Base-by-base conservation (phyloP, 129 eudicot genomes). In the Oenanthe sinensis region DNA sequence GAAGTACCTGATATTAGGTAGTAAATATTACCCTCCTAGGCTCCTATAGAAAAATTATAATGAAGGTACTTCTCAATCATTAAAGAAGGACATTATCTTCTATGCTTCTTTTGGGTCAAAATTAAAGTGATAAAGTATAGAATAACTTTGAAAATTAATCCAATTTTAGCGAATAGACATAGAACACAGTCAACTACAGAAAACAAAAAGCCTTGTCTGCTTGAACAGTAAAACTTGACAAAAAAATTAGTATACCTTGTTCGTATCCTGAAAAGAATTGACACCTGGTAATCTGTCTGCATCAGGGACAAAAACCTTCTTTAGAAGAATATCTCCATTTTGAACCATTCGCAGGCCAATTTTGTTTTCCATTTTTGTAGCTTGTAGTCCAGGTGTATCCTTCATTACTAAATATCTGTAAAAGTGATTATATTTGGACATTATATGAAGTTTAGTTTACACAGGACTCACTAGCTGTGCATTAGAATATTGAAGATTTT, bases 181-280 rank as follows among this genome's bases (percentile, higher is more conserved):
- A 71, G 48, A 71, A 71, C 75, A 17, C 52, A 2, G 2, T 43
- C 37, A 71, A 71, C 75, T 19, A 26, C 5, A 39, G 42, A 28
- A 14, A 37, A 12, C 65, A 37, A 42, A 37, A 26, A 49, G 42
- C 16, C 69, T 48, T 2, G 40, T 72, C 46, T 20, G n/a, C 76
- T 44, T 10, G 60, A 52, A 52, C 60, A 19, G 60, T 20, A 52
- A 72, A 22, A 42, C 26, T 22, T 43, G 33, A n/a, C 6, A n/a
- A 22, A 19, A 16, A 8, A 8, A n/a, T 72, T 11, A 36, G 77
- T 76, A 44, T 88, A 92, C 98, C 92, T 90, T 95, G 89, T 74
- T 91, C 50, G 98, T 95, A 81, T 95, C 96, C 88, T 95, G 90
- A 78, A 95, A 95, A 77, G 98, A 95, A 79, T 95, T 95, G 77